Evolutionary conservation across 352 stramenopile genomes (phyloP), one percentile per base, ranked within the genome.

Genomic region (Phytophthora cactorum): DNA sequence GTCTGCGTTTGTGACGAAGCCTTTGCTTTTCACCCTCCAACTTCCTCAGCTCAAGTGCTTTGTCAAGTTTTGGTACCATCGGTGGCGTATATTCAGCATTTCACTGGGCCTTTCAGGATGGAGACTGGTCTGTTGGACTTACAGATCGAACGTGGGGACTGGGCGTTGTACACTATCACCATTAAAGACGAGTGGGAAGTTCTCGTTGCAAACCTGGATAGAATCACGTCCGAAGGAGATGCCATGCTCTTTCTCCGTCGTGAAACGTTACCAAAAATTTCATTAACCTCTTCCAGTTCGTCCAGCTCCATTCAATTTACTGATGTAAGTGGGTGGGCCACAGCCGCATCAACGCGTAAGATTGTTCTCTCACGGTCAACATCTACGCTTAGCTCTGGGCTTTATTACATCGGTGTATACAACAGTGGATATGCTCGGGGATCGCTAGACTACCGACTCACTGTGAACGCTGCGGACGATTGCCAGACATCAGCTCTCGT

Each of bases 381-480:
- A 7, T 90, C 80, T 2, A 92, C 85, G 8, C 70, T 95, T 12
- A 90, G 81, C 49, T 84, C 84, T 1, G 87, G 81, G 0, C 45
- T 95, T 38, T 90, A 92, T 66, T 95, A 92, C 62, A 77, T 93
- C 25, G 82, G 82, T 7, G 71, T 95, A 11, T 82, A 79, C 69
- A 95, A 93, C 63, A 88, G 79, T 31, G 66, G 55, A n/a, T 95
- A 93, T 47, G 87, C 82, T 5, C 68, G 77, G 0, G 74, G 58
- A 0, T 50, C 73, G 3, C 73, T 95, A 6, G 70, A 72, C 0
- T 93, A 88, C 45, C 59, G 53, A 2, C 73, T 93, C 4, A 79
- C 69, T 0, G 85, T 93, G 25, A 84, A 92, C 34, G 70, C 66
- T 27, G 89, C 75, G 22, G 52, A 50, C 0, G 70, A 83, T 57